phyloP scores from a whole-genome alignment of 2,329 filamentous ascomycete species.

The Lachnum nothofagi region DNA sequence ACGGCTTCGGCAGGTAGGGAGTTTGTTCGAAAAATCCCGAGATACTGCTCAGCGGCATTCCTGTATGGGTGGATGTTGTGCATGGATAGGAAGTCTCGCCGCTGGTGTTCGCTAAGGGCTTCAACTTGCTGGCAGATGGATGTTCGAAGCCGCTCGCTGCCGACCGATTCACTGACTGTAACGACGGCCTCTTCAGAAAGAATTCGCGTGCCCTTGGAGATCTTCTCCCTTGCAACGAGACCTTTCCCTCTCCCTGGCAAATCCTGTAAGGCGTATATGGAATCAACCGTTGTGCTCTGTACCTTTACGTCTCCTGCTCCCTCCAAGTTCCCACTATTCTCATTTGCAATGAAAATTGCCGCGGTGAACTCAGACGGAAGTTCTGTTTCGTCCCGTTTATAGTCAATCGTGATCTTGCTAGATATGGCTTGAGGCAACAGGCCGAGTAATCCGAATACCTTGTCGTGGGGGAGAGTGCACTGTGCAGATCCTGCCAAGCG shows the following conservation, averaged over 20 bases:
- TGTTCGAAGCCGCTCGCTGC: background rate
- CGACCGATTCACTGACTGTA: slow-evolving; percentile 16
- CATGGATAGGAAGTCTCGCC: slow-evolving; percentile 15
- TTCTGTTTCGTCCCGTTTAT: too few relatives aligned
- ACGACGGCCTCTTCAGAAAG: slow-evolving; percentile 38
- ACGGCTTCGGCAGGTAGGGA: slow-evolving; percentile 8
- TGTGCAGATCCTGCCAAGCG: too few relatives aligned
- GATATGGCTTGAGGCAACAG: too few relatives aligned
- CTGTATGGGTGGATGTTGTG: slow-evolving; percentile 8
- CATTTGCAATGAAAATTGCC: too few relatives aligned
- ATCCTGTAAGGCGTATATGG: slow-evolving; percentile 22
- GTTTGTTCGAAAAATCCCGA: slow-evolving; percentile 19
- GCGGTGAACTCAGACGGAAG: too few relatives aligned
- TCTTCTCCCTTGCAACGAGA: slow-evolving; percentile 35
- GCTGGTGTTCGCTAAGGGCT: slow-evolving; percentile 9
- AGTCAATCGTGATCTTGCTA: too few relatives aligned
- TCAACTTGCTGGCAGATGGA: slow-evolving; percentile 12
- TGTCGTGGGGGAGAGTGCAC: too few relatives aligned
- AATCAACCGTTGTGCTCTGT: slow-evolving; percentile 1
- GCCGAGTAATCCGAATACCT: too few relatives aligned
- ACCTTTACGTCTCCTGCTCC: slow-evolving; percentile 7
- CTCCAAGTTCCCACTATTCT: too few relatives aligned
- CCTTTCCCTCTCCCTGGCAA: too few relatives aligned
- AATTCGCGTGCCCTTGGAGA: slow-evolving; percentile 37
- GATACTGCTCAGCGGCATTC: slow-evolving; percentile 8